These are phyloP conservation scores for Nadsonia starkeyi-henricii DNA, from an alignment of 1,139 yeast genomes.

Conservation along the genomic window DNA sequence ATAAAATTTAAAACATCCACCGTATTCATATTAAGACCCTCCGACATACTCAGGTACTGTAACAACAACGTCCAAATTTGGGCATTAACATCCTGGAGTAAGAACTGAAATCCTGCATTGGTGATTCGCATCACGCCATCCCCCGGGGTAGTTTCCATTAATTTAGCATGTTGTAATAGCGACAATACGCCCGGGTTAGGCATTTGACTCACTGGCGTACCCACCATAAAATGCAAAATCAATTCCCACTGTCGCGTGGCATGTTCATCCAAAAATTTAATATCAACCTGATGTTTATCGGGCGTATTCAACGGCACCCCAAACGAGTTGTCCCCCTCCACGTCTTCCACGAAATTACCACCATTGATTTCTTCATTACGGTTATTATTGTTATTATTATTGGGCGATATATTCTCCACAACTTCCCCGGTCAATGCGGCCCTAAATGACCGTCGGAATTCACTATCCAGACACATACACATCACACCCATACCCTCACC, in stretches of 20 bases:
- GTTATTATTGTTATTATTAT: neutral
- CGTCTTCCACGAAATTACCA: conserved; percentile 15
- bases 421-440: conserved; percentile 77
- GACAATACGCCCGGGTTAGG: conserved; percentile 35
- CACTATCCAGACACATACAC: conserved; percentile 36
- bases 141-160: conserved; percentile 48
- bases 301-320: conserved; percentile 40
- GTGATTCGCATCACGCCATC: conserved; percentile 48
- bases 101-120: conserved; percentile 82
- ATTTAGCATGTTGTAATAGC: conserved; percentile 48
- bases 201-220: conserved; percentile 41
- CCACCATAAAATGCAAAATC: conserved; percentile 94
- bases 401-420: conserved; percentile 10
- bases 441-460: conserved; percentile 60
- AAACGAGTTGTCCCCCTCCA: conserved; percentile 29
- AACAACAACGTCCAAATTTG: conserved; percentile 88
- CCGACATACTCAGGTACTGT: conserved; percentile 78
- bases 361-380: conserved; percentile 17
- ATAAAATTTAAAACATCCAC: conserved; percentile 91
- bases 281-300: conserved; percentile 40
- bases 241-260: conserved; percentile 89
- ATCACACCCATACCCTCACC: conserved; percentile 38
- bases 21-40: conserved; percentile 79
- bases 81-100: conserved; percentile 82
- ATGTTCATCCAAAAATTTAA: conserved; percentile 58